phyloP scores from a whole-genome alignment of 1,284 basidiomycete genomes.

The Macrocystidia cucumis region DNA sequence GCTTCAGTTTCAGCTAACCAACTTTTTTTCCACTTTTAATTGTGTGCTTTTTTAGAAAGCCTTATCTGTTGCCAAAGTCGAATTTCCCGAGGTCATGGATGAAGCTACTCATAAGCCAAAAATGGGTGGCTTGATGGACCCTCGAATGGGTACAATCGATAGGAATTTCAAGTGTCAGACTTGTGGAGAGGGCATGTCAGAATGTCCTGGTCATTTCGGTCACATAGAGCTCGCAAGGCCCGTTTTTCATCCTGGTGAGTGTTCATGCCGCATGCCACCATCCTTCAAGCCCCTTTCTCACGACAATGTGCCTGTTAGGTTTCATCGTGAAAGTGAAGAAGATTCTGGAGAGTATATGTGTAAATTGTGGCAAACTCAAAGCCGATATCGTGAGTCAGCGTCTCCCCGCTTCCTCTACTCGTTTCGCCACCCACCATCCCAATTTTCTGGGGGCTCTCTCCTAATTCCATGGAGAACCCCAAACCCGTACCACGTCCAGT shows the following conservation, averaged over 20 bases:
- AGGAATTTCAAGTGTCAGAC: conserved; percentile 99
- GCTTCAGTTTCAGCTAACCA: conserved; percentile 9
- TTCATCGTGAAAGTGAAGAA: conserved; percentile 99
- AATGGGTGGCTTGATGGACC: conserved; percentile 93
- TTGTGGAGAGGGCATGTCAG: conserved; percentile 97
- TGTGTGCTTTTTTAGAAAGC: conserved; percentile 96
- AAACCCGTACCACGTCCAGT: conserved; percentile 73
- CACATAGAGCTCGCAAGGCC: conserved; percentile 97
- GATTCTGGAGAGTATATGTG: conserved; percentile 98
- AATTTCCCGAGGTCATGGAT: conserved; percentile 98
- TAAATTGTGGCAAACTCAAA: conserved; percentile 97
- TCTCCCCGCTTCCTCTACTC: conserved; percentile 67
- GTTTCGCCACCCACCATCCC: conserved; percentile 85
- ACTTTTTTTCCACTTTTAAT: conserved; percentile 12
- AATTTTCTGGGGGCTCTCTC: conserved; percentile 94
- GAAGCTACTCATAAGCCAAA: conserved; percentile 86
- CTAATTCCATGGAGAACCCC: conserved; percentile 79
- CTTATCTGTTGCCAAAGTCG: conserved; percentile 96
- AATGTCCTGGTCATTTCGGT: conserved; percentile 98
- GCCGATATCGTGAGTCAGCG: conserved; percentile 87
- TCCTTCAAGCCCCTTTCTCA: neutral
- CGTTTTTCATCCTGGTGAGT: conserved; percentile 93
- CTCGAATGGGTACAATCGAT: conserved; percentile 97
- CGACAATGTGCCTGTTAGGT: conserved; percentile 38
- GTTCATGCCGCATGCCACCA: conserved; percentile 13